Evolutionary conservation across 2,329 filamentous ascomycete species (phyloP).

Genomic region (Monilinia vaccinii-corymbosi): DNA sequence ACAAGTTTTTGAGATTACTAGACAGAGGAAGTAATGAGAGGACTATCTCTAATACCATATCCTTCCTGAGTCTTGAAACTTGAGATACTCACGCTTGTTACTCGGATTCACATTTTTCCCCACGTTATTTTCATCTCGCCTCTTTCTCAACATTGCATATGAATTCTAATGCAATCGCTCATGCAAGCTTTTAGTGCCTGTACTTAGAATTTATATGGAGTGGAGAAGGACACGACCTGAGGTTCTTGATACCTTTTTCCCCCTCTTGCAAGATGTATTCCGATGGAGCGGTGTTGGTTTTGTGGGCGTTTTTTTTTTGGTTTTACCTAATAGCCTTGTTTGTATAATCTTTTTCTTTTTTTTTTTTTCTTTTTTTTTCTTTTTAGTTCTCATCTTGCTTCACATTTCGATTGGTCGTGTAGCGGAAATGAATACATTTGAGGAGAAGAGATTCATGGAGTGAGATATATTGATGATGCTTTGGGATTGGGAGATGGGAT

Average conservation of each 20-base stretch:
- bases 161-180: not conserved
- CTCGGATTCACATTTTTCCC: not conserved
- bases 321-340: not conserved
- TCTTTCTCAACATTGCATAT: not conserved
- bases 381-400: no score
- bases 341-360: not conserved
- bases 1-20: conserved; percentile 69
- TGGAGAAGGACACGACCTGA: not conserved
- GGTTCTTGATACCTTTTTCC: not conserved
- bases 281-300: no score
- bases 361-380: no score
- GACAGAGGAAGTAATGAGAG: conserved; percentile 36
- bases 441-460: no score
- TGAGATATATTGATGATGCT: no score
- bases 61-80: not conserved
- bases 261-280: not conserved
- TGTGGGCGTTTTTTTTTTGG: no score
- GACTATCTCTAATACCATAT: not conserved
- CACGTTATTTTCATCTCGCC: no score
- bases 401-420: no score
- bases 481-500: no score
- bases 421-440: no score
- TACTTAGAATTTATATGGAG: not conserved
- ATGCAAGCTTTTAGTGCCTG: not conserved
- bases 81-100: not conserved